These are phyloP conservation scores for Russula sp. DNA, from an alignment of 768 basidiomycete species.

Conservation along the genomic window DNA sequence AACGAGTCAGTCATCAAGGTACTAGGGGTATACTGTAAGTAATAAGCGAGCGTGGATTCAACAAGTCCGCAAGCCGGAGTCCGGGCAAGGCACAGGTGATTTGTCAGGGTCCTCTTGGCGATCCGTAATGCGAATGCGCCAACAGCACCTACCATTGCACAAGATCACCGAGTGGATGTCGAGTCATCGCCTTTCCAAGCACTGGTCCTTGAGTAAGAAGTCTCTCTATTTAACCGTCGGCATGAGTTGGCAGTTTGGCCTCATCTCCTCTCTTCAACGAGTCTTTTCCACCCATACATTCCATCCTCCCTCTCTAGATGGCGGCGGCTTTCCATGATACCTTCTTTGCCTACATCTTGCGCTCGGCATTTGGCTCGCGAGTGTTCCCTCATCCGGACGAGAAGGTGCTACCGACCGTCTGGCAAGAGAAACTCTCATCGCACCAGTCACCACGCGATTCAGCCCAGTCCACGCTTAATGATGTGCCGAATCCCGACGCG, in stretches of 20 bases:
- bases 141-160: too few species aligned
- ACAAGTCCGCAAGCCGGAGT: too few species aligned
- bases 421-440: slow-evolving; percentile 10
- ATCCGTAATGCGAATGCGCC: too few species aligned
- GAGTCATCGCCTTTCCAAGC: neutral
- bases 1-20: too few species aligned
- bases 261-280: neutral
- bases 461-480: neutral
- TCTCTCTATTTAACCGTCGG: slow-evolving; percentile 4
- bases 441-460: slow-evolving; percentile 2
- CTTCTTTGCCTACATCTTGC: slow-evolving; percentile 27
- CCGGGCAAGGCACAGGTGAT: too few species aligned
- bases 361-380: slow-evolving; percentile 24
- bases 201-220: neutral
- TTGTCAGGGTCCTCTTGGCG: too few species aligned
- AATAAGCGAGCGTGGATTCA: too few species aligned
- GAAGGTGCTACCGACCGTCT: slow-evolving; percentile 15
- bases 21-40: too few species aligned
- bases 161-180: neutral
- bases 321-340: slow-evolving; percentile 27
- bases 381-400: slow-evolving; percentile 22
- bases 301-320: slow-evolving; percentile 1
- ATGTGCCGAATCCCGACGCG: neutral
- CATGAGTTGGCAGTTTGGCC: neutral
- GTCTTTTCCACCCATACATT: neutral